Base-by-base conservation (phyloP, 2,329 filamentous ascomycete genomes). In the Fusarium nisikadoi region DNA sequence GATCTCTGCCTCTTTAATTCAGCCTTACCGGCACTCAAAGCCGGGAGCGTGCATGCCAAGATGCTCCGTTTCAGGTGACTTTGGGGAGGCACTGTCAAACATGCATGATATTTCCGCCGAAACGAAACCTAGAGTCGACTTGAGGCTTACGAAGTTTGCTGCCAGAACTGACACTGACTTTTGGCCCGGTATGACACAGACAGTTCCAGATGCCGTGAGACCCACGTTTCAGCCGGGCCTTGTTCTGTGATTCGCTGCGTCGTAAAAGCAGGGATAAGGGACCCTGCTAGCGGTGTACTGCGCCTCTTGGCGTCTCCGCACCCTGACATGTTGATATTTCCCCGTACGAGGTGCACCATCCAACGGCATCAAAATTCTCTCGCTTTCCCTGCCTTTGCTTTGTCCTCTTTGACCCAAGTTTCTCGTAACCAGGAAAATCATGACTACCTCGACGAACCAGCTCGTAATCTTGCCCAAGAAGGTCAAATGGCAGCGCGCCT, bases 401-500 rank as follows among this genome's bases (percentile, higher is more conserved):
- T 19, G 38, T 16, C 13, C 25, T 17, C 23, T 39, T 6, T 13
- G 35, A 50, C 11, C 33, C 16, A 14, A 49, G 14, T 52, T 36
- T 36, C 19, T 52, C 49, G 49, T 52, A 52, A 27, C n/a, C 10
- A 11, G 8, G n/a, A 17, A 49, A 36, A 63, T 2, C 42, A 45
- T 25, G 53, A 54, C 36, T 16, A 47, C 16, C 0, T 46, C 53
- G 2, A 36, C 47, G 14, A 65, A 52, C 29, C 45, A 64, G 46
- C 50, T 62, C 38, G 59, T 42, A 11, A 29, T 68, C 38, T 5
- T 62, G 4, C 68, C 63, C 5, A 67, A 58, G 39, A 66, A 69
- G 33, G 56, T 54, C 23, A 74, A 72, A 57, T 70, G 62, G 42
- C 64, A 55, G 35, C 55, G 71, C 19, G 71, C 71, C 13, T 75